Evolutionary conservation across 2,329 filamentous ascomycete genomes (phyloP), one percentile per base, ranked within the genome.

Genomic region (Beauveria caledonica): DNA sequence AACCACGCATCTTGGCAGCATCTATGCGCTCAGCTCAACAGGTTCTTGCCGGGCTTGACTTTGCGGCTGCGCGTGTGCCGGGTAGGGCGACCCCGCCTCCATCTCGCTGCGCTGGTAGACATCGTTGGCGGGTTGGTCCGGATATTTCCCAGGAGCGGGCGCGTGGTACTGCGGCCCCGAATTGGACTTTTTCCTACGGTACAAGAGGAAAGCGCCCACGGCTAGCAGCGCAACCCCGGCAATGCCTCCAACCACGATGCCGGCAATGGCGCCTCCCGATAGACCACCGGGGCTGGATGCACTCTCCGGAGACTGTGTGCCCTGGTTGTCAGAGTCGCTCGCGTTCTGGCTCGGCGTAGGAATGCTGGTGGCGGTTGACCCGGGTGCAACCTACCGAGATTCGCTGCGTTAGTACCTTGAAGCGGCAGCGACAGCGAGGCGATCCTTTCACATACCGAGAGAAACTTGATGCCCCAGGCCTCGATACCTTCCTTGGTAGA

Each of bases 381-480:
- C 58, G 9, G 58, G 58, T 19, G 49, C 58, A 39, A 60, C 58
- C 58, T 60, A 21, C 4, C 10, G 5, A 33, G 17, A 45, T 23
- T 3, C 6, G 1, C 1, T 9, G 7, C n/a, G 40, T 60, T 17
- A 52, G 49, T 25, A 15, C n/a, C 13, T 21, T 17, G 8, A 10
- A 23, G 10, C 19, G 25, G 9, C 11, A 15, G 25, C 39, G 13
- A 25, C 39, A n/a, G 36, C 9, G 21, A 9, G 7, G 19, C 8
- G 19, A 3, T 15, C 11, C 21, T 6, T 6, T 11, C 3, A 60
- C 60, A 11, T 46, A 62, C 60, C 50, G 55, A 56, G 25, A 62
- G 49, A 36, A 62, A 50, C 17, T 60, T 62, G 19, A 62, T 62
- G 5, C 60, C 60, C 60, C 60, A 62, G 3, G 60, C 60, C 5